Evolutionary conservation across 345 rosid species (phyloP).

Genomic region (Iberis pinnata): DNA sequence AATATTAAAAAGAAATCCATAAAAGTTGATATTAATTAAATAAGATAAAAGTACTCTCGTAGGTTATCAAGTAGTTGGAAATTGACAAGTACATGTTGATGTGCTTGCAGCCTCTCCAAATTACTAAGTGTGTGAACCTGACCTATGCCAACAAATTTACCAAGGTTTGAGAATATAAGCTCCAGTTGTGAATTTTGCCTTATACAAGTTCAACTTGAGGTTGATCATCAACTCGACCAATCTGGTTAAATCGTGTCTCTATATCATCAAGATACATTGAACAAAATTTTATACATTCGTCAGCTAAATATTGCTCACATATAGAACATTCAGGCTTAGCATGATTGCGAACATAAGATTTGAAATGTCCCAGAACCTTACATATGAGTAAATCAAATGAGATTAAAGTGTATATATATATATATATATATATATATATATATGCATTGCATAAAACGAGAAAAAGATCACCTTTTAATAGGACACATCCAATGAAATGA

Average conservation of each 20-base stretch:
- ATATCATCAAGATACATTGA: slow-evolving; percentile 3
- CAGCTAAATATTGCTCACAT: slow-evolving; percentile 1
- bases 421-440: too few species aligned
- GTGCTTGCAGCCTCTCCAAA: not conserved
- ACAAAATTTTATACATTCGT: slow-evolving; percentile 2
- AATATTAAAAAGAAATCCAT: too few species aligned
- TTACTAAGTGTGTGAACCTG: not conserved
- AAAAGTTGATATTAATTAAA: too few species aligned
- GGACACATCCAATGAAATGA: not conserved
- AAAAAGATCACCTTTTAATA: not conserved
- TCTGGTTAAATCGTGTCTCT: not conserved
- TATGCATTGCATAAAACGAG: too few species aligned
- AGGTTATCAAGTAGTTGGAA: not conserved
- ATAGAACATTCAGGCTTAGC: not conserved
- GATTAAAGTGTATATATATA: too few species aligned
- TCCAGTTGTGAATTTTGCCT: not conserved
- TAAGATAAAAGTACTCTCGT: not conserved
- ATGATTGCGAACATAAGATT: not conserved
- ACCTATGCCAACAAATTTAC: not conserved
- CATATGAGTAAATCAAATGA: not conserved
- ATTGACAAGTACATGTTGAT: not conserved
- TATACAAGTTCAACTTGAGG: not conserved
- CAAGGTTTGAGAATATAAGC: not conserved
- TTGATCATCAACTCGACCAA: not conserved
- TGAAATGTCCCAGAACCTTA: not conserved